Conservation (phyloP, 1,284 basidiomycete genomes). For the Amylostereum areolatum region DNA sequence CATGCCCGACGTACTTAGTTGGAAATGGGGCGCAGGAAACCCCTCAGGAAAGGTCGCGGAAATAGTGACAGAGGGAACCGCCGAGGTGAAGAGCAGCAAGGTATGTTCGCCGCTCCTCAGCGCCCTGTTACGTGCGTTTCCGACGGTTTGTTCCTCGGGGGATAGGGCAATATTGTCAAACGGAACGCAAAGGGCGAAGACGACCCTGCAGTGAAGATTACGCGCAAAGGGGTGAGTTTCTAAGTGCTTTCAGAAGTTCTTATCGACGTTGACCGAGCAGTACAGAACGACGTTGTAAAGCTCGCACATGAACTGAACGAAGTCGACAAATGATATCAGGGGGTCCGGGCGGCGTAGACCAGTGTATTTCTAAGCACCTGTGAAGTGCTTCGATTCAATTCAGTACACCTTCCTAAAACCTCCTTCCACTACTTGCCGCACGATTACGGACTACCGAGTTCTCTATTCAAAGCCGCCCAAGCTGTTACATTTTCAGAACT, state of each 20-base stretch:
- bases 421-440: no score
- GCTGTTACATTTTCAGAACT: no score
- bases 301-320: conserved; percentile 34
- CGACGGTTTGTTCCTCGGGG: background rate
- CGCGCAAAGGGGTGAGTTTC: conserved; percentile 27
- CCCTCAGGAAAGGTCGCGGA: background rate
- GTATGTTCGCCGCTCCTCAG: conserved; percentile 12
- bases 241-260: background rate
- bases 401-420: no score
- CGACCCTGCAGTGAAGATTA: conserved; percentile 36
- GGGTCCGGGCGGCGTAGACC: no score
- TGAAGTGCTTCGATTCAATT: no score
- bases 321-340: no score
- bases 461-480: no score
- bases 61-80: conserved; percentile 5
- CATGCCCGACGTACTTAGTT: conserved; percentile 7
- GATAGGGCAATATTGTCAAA: conserved; percentile 31
- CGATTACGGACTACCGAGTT: no score
- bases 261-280: background rate
- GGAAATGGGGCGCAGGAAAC: conserved; percentile 11
- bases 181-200: conserved; percentile 27
- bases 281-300: conserved; percentile 36
- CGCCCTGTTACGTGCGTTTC: background rate
- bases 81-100: conserved; percentile 33
- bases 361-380: no score